Percentiles rank a stretch among this genome's conserved stretches.
These are phyloP conservation scores for Rhododendron henanense DNA, from an alignment of 148 eudicot species.

Conservation along the genomic window DNA sequence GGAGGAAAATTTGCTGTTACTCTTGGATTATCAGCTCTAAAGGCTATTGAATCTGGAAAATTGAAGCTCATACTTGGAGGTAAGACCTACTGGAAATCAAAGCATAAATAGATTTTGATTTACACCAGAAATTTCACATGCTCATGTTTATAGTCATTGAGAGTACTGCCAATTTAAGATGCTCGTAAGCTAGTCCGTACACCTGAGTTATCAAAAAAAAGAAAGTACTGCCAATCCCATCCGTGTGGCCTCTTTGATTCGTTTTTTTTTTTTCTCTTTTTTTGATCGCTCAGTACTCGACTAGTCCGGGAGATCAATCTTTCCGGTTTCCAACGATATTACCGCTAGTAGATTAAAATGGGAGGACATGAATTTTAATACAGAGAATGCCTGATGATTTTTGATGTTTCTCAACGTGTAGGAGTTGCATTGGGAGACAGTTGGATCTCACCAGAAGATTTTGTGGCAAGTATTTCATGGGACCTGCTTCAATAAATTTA, in stretches of 20 bases:
- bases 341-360: not conserved
- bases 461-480: conserved; percentile 44
- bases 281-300: too few species aligned
- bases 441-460: conserved; percentile 96
- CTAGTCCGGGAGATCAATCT: not conserved
- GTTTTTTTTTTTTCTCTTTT: not conserved
- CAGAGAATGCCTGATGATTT: not conserved
- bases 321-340: not conserved
- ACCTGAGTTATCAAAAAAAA: too few species aligned
- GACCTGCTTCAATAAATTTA: not conserved
- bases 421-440: conserved; percentile 84
- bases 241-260: not conserved
- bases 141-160: not conserved
- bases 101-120: not conserved
- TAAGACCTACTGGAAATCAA: conserved; percentile 11
- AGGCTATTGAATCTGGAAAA: conserved; percentile 59
- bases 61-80: conserved; percentile 83
- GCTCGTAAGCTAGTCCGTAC: too few species aligned
- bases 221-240: too few species aligned
- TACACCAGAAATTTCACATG: not conserved
- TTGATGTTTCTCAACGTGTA: conserved; percentile 16
- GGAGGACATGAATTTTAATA: not conserved
- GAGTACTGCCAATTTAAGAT: not conserved
- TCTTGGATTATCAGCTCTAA: conserved; percentile 64
- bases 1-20: conserved; percentile 93